Conservation (phyloP, 2,329 filamentous ascomycete species). For the Beauveria sp. region DNA sequence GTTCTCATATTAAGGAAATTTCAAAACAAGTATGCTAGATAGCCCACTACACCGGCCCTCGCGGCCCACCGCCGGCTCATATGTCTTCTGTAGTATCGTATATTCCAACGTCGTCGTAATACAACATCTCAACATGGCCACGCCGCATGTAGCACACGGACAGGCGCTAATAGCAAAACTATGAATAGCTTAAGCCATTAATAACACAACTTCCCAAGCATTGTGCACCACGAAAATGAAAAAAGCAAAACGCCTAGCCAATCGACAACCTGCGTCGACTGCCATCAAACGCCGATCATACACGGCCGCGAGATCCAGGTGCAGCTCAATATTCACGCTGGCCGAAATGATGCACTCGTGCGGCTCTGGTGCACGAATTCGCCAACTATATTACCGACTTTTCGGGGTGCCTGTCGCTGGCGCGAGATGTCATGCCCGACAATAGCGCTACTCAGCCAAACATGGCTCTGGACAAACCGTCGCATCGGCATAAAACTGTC, state of each 20-base stretch:
- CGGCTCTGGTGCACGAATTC: not conserved
- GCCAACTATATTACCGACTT: not conserved
- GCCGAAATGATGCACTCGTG: conserved; percentile 3
- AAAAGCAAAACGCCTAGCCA: conserved; percentile 6
- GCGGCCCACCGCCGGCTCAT: not conserved
- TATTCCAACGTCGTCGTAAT: conserved; percentile 4
- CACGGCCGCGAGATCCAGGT: not conserved
- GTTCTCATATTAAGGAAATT: conserved; percentile 8
- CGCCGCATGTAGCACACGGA: not conserved
- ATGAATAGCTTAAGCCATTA: not conserved
- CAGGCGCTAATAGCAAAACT: not conserved
- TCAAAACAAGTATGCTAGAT: conserved; percentile 2
- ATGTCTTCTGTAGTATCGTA: conserved; percentile 3
- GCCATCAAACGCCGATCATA: conserved; percentile 5
- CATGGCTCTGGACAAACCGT: not conserved
- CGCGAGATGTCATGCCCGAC: not conserved
- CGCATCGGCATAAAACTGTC: not conserved
- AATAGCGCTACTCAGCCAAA: not conserved
- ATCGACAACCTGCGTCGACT: conserved; percentile 5
- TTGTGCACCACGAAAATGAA: not conserved
- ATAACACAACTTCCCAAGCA: not conserved
- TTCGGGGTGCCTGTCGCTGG: not conserved
- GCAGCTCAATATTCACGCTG: not conserved
- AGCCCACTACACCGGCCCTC: not conserved
- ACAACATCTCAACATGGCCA: conserved; percentile 5